phyloP scores from a whole-genome alignment of 495 filamentous ascomycete species.

The Podospora appendiculata region DNA sequence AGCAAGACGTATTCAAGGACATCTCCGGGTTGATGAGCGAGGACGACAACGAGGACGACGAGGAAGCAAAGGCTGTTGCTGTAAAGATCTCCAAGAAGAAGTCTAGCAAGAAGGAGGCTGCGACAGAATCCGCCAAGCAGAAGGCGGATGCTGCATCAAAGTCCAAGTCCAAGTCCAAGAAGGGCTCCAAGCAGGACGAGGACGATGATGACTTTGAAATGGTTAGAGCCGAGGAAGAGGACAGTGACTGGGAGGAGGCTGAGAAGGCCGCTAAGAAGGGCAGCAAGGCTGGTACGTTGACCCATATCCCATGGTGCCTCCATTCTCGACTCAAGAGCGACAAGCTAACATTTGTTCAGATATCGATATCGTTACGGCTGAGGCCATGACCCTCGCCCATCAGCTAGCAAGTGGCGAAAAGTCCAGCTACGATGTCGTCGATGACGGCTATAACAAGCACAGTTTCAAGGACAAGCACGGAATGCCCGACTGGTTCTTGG shows the following conservation, averaged over 20 bases:
- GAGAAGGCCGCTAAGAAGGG: conserved; percentile 54
- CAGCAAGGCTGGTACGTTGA: conserved; percentile 39
- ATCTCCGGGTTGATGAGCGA: conserved; percentile 52
- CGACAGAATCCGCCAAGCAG: background rate
- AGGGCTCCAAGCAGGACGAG: conserved; percentile 10
- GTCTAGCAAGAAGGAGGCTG: background rate
- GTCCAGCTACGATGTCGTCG: conserved; percentile 65
- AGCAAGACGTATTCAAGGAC: conserved; percentile 87
- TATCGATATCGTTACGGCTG: conserved; percentile 97
- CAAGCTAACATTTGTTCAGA: conserved; percentile 45
- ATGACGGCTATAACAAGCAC: conserved; percentile 90
- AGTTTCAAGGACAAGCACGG: conserved; percentile 87
- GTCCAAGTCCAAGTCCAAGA: conserved; percentile 2
- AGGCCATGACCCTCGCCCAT: conserved; percentile 98
- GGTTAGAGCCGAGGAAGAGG: conserved; percentile 42
- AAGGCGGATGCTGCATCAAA: background rate
- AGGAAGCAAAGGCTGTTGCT: conserved; percentile 26
- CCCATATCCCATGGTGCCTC: conserved; percentile 39
- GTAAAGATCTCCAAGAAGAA: no score
- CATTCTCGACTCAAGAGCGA: background rate
- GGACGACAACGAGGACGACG: conserved; percentile 39
- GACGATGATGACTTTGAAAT: conserved; percentile 41
- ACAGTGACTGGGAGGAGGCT: conserved; percentile 61
- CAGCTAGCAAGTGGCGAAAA: conserved; percentile 80
- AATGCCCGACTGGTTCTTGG: conserved; percentile 95